These are phyloP conservation scores for Chaetothyriales sp. DNA, from an alignment of 2,329 filamentous ascomycete genomes.

Conservation along the genomic window DNA sequence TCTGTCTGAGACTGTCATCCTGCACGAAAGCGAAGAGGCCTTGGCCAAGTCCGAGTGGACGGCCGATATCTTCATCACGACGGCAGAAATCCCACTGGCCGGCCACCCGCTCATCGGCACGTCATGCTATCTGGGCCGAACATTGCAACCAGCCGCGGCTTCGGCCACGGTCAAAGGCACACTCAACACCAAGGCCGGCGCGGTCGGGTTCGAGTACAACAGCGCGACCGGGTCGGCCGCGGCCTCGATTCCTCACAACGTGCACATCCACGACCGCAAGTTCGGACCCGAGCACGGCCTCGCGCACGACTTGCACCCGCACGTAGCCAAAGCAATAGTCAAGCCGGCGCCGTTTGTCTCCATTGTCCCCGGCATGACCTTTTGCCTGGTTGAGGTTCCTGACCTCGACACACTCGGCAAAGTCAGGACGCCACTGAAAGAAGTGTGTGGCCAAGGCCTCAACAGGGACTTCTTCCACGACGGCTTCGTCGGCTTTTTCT, in stretches of 20 bases:
- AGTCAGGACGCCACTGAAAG: constrained; percentile 20
- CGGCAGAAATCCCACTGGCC: constrained; percentile 42
- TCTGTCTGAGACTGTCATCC: constrained; percentile 44
- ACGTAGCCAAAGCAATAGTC: background rate
- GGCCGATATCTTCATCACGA: constrained; percentile 42
- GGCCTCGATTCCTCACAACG: constrained; percentile 4
- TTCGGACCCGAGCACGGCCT: constrained; percentile 21
- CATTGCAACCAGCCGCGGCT: constrained; percentile 3
- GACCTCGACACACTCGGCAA: constrained; percentile 44
- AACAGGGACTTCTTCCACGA: constrained; percentile 24
- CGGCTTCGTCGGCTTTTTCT: constrained; percentile 6
- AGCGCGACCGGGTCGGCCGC: background rate
- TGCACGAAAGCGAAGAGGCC: constrained; percentile 28
- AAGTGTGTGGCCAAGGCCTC: constrained; percentile 22
- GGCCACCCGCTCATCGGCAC: constrained; percentile 47
- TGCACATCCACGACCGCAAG: constrained; percentile 4
- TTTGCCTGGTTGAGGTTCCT: constrained; percentile 51
- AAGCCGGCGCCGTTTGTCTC: constrained; percentile 20
- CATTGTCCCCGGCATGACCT: constrained; percentile 35
- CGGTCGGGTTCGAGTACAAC: background rate
- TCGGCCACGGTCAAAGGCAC: background rate
- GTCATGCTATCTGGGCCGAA: constrained; percentile 32
- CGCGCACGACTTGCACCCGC: constrained; percentile 12
- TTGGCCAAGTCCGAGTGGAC: constrained; percentile 18
- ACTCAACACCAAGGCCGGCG: background rate